Evolutionary conservation across 495 filamentous ascomycete genomes (phyloP).

Genomic region (Aspergillus nidulans): DNA sequence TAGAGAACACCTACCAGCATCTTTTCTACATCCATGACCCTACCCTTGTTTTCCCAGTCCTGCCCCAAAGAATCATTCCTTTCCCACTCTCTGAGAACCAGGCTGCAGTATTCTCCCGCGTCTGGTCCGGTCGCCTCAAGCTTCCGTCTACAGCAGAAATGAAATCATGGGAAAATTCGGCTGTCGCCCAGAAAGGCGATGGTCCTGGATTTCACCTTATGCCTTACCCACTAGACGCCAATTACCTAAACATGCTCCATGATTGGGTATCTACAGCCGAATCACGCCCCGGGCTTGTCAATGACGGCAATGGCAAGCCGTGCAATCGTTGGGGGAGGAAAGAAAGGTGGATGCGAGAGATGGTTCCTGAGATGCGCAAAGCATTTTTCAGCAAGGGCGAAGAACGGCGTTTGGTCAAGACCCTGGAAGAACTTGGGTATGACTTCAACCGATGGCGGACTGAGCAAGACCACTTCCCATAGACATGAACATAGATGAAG

Average conservation of each 20-base stretch:
- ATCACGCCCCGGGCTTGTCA: constrained; percentile 33
- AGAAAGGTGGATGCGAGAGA: constrained; percentile 58
- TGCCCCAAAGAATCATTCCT: constrained; percentile 77
- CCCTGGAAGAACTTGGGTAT: constrained; percentile 57
- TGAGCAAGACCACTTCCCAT: constrained; percentile 16
- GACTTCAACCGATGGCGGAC: constrained; percentile 43
- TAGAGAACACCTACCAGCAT: constrained; percentile 68
- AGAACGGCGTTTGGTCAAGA: constrained; percentile 38
- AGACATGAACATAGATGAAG: background rate
- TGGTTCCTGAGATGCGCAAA: constrained; percentile 51
- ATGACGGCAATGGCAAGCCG: constrained; percentile 54
- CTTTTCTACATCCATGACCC: constrained; percentile 71
- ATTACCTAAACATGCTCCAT: constrained; percentile 70
- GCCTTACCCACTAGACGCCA: constrained; percentile 67
- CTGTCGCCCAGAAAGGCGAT: constrained; percentile 38
- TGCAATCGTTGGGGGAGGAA: constrained; percentile 64
- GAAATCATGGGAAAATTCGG: constrained; percentile 55
- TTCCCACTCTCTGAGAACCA: constrained; percentile 80
- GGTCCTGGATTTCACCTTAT: constrained; percentile 60
- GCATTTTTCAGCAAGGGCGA: constrained; percentile 49
- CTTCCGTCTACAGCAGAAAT: constrained; percentile 63
- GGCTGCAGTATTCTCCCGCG: constrained; percentile 66
- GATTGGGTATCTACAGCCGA: constrained; percentile 53
- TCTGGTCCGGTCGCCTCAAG: constrained; percentile 63
- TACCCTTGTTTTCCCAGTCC: constrained; percentile 70